A percentile compares a stretch with the other conserved stretches of the same genome.
phyloP scores from a whole-genome alignment of 768 basidiomycete genomes.

The Boletus tylopilopsis region DNA sequence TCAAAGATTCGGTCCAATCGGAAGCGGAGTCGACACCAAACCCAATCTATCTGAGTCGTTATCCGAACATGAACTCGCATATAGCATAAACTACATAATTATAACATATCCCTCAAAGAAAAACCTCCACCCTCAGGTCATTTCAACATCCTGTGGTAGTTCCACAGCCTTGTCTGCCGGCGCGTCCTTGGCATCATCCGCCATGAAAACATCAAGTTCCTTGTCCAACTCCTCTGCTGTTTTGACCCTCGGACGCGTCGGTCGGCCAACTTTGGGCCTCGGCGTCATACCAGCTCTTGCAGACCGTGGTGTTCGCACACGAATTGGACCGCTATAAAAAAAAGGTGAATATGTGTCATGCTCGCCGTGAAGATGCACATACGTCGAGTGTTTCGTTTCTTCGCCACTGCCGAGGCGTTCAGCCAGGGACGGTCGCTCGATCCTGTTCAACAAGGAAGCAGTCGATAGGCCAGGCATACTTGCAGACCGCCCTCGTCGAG shows the following conservation, averaged over 20 bases:
- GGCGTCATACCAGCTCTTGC: constrained; percentile 9
- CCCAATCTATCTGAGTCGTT: neutral
- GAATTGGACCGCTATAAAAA: constrained; percentile 41
- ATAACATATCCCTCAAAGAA: neutral
- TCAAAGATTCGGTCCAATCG: neutral
- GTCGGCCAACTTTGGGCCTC: constrained; percentile 29
- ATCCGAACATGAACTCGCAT: too few species aligned
- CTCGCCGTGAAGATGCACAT: neutral
- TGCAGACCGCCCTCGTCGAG: constrained; percentile 43
- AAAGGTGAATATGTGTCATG: neutral
- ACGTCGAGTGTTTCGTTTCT: constrained; percentile 14
- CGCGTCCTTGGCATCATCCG: constrained; percentile 39
- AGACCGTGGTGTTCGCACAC: constrained; percentile 31
- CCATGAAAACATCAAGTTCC: constrained; percentile 87
- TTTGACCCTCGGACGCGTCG: constrained; percentile 50
- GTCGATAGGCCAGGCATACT: constrained; percentile 41
- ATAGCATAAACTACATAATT: constrained; percentile 21
- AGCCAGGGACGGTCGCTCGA: constrained; percentile 68
- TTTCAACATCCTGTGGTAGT: constrained; percentile 48
- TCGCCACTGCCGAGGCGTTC: constrained; percentile 59
- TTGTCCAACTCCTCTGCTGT: constrained; percentile 82
- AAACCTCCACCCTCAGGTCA: constrained; percentile 35
- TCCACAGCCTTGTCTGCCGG: constrained; percentile 15
- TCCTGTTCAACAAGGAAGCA: constrained; percentile 68
- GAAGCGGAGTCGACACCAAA: neutral